A percentile compares a stretch with the other conserved stretches of the same genome.
Evolutionary conservation across 1,284 basidiomycete genomes (phyloP).

Genomic region (Cryptococcus jaspeensis): DNA sequence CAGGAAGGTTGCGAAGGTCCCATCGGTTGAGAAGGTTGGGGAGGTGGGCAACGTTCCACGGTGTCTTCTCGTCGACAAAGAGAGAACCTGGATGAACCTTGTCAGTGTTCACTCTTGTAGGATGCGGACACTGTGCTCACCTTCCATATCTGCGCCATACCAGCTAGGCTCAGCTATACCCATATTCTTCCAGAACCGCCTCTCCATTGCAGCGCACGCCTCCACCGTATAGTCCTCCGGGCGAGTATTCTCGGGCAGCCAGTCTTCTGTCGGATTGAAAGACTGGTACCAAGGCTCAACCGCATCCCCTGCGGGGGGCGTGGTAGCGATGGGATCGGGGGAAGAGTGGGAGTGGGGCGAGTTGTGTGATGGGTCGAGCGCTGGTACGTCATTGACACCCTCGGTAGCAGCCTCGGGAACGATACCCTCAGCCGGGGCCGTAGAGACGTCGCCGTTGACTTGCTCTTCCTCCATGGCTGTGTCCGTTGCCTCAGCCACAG

Average conservation of each 20-base stretch:
- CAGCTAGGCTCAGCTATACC: conserved; percentile 71
- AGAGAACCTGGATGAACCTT: conserved; percentile 62
- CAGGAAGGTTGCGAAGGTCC: conserved; percentile 70
- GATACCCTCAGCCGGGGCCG: conserved; percentile 3
- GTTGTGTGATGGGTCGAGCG: conserved; percentile 29
- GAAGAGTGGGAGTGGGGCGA: conserved; percentile 31
- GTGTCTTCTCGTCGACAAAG: conserved; percentile 73
- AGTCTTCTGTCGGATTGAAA: conserved; percentile 68
- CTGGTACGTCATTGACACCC: conserved; percentile 22
- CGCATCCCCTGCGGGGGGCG: conserved; percentile 16
- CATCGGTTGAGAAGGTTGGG: conserved; percentile 83
- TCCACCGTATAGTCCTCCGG: conserved; percentile 76
- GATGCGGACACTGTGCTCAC: conserved; percentile 50
- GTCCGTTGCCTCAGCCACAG: conserved; percentile 4
- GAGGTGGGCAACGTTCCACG: conserved; percentile 92
- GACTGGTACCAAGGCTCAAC: conserved; percentile 60
- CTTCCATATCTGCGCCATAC: conserved; percentile 96
- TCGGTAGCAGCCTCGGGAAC: conserved; percentile 4
- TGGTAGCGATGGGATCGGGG: conserved; percentile 32
- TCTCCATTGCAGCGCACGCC: conserved; percentile 82
- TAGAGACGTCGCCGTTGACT: conserved; percentile 2
- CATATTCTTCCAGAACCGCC: conserved; percentile 87
- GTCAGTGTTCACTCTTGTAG: too few species aligned
- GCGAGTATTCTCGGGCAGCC: conserved; percentile 72
- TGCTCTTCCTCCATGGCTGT: conserved; percentile 10